Evolutionary conservation across 2,329 filamentous ascomycete species (phyloP).

Genomic region (Colletotrichum acutatum): DNA sequence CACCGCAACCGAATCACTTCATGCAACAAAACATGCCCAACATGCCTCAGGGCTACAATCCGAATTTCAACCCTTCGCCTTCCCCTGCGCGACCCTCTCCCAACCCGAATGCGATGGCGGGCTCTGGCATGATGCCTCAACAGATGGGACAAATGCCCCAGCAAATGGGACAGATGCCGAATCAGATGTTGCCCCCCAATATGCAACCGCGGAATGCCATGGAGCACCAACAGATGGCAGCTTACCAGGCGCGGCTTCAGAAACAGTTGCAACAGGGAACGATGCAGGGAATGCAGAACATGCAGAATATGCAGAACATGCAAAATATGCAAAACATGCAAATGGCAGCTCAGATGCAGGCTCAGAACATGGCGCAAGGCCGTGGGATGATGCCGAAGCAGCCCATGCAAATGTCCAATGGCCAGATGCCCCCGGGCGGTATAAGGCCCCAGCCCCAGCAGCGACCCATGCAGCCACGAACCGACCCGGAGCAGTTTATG

Average conservation of each 20-base stretch:
- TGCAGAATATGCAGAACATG: slow-evolving; percentile 53
- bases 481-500: slow-evolving; percentile 76
- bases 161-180: slow-evolving; percentile 46
- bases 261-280: slow-evolving; percentile 75
- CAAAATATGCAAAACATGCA: slow-evolving; percentile 58
- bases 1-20: slow-evolving; percentile 79
- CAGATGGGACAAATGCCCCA: slow-evolving; percentile 61
- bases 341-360: slow-evolving; percentile 63
- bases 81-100: slow-evolving; percentile 67
- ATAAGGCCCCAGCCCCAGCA: slow-evolving; percentile 60
- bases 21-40: slow-evolving; percentile 70
- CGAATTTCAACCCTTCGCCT: slow-evolving; percentile 67
- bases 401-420: slow-evolving; percentile 63
- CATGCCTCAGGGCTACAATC: slow-evolving; percentile 68
- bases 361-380: slow-evolving; percentile 50
- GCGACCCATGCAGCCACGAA: slow-evolving; percentile 49
- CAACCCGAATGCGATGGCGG: slow-evolving; percentile 62
- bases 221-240: slow-evolving; percentile 78
- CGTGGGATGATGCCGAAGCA: slow-evolving; percentile 66
- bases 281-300: slow-evolving; percentile 56
- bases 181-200: slow-evolving; percentile 45
- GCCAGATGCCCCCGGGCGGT: slow-evolving; percentile 61
- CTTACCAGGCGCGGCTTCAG: slow-evolving; percentile 87
- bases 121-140: slow-evolving; percentile 61
- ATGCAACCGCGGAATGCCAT: slow-evolving; percentile 65